Base-by-base conservation (phyloP, 2,329 filamentous ascomycete species). In the Calonectria crousiana region DNA sequence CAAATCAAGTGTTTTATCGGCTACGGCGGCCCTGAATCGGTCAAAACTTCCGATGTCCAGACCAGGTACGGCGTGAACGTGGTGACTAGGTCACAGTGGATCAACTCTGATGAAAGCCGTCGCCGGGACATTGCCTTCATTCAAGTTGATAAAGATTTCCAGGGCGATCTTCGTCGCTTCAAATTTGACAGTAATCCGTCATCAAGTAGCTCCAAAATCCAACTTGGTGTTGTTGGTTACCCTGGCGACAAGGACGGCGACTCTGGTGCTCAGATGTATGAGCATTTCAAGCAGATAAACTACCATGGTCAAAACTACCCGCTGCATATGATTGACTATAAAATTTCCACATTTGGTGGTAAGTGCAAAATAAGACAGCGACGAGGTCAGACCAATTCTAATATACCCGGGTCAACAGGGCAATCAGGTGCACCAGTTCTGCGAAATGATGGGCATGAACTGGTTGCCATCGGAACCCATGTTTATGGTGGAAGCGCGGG, bases 61-160 rank as follows among this genome's bases (percentile, higher is more conserved):
- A 16, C 30, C 52, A 56, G 52, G 16, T 56, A 56, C 20, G 52
- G 52, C 52, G 28, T 32, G 3, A 56, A 56, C 1, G 52, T 56
- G 30, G 52, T 56, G 18, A n/a, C 52, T 18, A 34, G 1, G 8
- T 18, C 28, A 11, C 16, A 34, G 20, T 56, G 18, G 52, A n/a
- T 13, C 10, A 2, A n/a, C 3, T 1, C 30, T 9, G n/a, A 9
- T 14, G 9, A 10, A 11, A 0, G 10, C 11, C 18, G 18, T 13
- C 18, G 4, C 16, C 18, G 30, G 14, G 52, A 56, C 30, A 32
- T 56, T 56, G 28, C 52, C 20, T 56, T 56, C 23, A 56, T 56
- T n/a, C 52, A 56, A 56, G 28, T 56, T 6, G 18, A 56, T 28
- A 4, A n/a, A n/a, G 1, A 5, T 56, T 56, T 56, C 28, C 18